A percentile compares a stretch with the other conserved stretches of the same genome.
These are phyloP conservation scores for Penicillium sp. DNA, from an alignment of 2,329 filamentous ascomycete genomes.

Conservation along the genomic window DNA sequence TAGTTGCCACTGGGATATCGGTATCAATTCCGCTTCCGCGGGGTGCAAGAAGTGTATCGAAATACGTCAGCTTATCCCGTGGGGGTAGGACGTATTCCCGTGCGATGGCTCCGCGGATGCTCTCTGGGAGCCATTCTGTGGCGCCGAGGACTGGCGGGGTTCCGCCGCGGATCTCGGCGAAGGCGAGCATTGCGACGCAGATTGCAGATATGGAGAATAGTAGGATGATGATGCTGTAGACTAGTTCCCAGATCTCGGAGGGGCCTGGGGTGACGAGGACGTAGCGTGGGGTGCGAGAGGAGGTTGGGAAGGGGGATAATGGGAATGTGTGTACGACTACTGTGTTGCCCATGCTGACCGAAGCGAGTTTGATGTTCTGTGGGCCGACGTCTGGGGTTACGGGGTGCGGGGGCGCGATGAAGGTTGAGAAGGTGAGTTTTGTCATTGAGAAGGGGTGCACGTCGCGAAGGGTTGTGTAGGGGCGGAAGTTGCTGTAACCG, in stretches of 20 bases:
- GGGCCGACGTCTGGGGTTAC: constrained; percentile 50
- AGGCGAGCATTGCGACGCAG: constrained; percentile 61
- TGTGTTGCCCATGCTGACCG: constrained; percentile 76
- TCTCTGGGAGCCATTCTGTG: constrained; percentile 55
- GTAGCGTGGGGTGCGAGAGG: constrained; percentile 62
- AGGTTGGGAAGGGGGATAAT: constrained; percentile 51
- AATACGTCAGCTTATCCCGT: constrained; percentile 19
- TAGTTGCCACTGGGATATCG: not conserved
- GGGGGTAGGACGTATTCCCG: constrained; percentile 38
- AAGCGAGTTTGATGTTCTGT: constrained; percentile 73
- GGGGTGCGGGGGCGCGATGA: constrained; percentile 52
- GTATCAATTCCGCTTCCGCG: not conserved
- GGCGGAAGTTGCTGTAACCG: constrained; percentile 49
- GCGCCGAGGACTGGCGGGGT: constrained; percentile 59
- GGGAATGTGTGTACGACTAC: constrained; percentile 78
- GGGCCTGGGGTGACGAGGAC: constrained; percentile 63
- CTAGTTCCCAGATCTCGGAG: constrained; percentile 53
- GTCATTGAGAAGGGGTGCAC: constrained; percentile 62
- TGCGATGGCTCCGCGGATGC: constrained; percentile 46
- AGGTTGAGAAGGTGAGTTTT: constrained; percentile 52
- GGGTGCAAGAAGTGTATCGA: constrained; percentile 16
- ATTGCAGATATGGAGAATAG: constrained; percentile 63
- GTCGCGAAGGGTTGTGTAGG: constrained; percentile 53
- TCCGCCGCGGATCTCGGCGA: constrained; percentile 61
- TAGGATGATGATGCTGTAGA: constrained; percentile 58